Base-by-base conservation (phyloP, 75 land plant genomes). In the Sequoia sempervirens region DNA sequence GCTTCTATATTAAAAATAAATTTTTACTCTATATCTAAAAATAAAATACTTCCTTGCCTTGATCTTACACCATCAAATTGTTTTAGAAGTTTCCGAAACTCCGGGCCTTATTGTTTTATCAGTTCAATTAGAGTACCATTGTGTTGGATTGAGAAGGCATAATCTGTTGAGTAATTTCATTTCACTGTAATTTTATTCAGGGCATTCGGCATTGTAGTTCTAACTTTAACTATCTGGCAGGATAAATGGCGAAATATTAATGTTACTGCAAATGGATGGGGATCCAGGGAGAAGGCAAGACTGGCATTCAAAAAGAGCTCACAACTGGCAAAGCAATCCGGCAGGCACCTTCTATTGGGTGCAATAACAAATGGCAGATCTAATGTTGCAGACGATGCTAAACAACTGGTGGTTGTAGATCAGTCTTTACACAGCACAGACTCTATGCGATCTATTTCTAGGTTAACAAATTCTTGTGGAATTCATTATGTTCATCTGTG, bases 231-330 rank as follows among this genome's bases (percentile, higher is more conserved):
- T 26, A 11, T 78, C 13, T 43, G 46, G 58, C 61, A 81, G 82
- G 82, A 81, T 54, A 81, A 81, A 53, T 81, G 82, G 82, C 82
- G 82, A 53, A 81, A 81, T 81, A 81, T 81, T 4, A 81, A 81
- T 81, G 82, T 81, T 52, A 81, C 82, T 17, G 82, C 82, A 30
- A 45, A 81, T 52, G 82, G 82, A 52, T 54, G 61, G 56, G 82
- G 82, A 32, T 81, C 82, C 26, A 81, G 82, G 64, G 82, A 81
- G 82, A 81, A 81, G 37, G 82, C 82, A 53, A 81, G 82, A 54
- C 20, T 81, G 61, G 82, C 82, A 81, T 81, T 81, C 61, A 81
- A 81, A 36, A 81, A 81, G 50, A 81, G 82, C 64, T 52, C 56
- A 1, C 82, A 81, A 36, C 64, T 81, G 82, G 82, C 82, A 30